Percentiles rank a stretch among this genome's conserved stretches.
Evolutionary conservation across 2,329 filamentous ascomycete genomes (phyloP).

Genomic region (Nothophaeocryptopus gaeumannii): DNA sequence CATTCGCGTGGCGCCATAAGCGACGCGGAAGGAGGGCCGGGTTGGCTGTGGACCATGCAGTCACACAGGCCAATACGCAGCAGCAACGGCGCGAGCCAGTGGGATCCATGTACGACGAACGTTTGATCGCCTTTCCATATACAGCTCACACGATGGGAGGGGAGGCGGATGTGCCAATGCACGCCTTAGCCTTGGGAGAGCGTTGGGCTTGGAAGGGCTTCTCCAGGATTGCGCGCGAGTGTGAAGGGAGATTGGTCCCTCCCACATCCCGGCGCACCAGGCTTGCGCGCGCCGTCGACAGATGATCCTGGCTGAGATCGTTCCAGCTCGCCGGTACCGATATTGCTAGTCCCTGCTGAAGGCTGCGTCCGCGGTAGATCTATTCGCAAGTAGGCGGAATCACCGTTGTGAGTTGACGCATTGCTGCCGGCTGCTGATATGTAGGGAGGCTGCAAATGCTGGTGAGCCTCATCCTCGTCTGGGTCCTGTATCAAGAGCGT

Average conservation of each 20-base stretch:
- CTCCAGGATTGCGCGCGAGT: slow-evolving; percentile 1
- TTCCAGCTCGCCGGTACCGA: slow-evolving; percentile 18
- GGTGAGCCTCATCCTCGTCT: slow-evolving; percentile 5
- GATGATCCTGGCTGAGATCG: slow-evolving; percentile 16
- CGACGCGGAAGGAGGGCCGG: slow-evolving; percentile 13
- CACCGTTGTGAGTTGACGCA: slow-evolving; percentile 13
- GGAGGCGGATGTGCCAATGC: slow-evolving; percentile 5
- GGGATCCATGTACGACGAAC: slow-evolving; percentile 14
- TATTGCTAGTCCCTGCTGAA: slow-evolving; percentile 16
- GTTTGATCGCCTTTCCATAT: slow-evolving; percentile 8
- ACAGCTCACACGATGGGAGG: slow-evolving; percentile 1
- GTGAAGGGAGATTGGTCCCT: slow-evolving; percentile 10
- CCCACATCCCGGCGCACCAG: slow-evolving; percentile 5
- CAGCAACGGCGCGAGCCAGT: slow-evolving; percentile 3
- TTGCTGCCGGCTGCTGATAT: slow-evolving; percentile 5
- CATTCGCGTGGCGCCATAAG: slow-evolving; percentile 13
- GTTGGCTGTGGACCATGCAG: slow-evolving; percentile 9
- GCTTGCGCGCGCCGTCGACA: slow-evolving; percentile 10
- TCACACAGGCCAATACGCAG: slow-evolving; percentile 12
- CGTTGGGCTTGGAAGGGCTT: slow-evolving; percentile 1
- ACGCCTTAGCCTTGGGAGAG: neutral
- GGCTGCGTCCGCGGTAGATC: slow-evolving; percentile 16
- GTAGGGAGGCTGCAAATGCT: neutral
- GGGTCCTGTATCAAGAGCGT: neutral
- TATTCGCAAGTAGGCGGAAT: slow-evolving; percentile 17